A percentile compares a stretch with the other conserved stretches of the same genome.
These are phyloP conservation scores for Uncinocarpus reesii DNA, from an alignment of 2,329 filamentous ascomycete species.

Conservation along the genomic window DNA sequence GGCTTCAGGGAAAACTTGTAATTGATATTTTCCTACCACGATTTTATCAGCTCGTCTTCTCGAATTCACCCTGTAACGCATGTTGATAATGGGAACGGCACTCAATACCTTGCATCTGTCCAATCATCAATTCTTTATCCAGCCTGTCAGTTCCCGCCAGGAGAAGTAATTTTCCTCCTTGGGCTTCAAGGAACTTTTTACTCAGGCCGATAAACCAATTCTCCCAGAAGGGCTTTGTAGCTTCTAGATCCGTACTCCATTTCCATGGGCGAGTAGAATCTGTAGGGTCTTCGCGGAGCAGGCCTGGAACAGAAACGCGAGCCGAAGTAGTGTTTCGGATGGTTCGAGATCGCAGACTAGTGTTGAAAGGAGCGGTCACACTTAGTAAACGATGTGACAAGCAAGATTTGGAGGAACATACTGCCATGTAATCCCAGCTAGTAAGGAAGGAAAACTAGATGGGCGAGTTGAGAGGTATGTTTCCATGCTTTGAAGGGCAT, in stretches of 20 bases:
- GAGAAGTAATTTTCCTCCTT: constrained; percentile 72
- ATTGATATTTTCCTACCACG: constrained; percentile 65
- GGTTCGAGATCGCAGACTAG: constrained; percentile 64
- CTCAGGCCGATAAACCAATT: constrained; percentile 86
- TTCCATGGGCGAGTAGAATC: constrained; percentile 50
- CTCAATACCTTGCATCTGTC: constrained; percentile 93
- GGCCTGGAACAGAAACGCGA: constrained; percentile 70
- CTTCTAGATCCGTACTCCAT: constrained; percentile 76
- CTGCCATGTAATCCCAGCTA: constrained; percentile 88
- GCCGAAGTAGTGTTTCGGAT: constrained; percentile 77
- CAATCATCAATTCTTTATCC: constrained; percentile 86
- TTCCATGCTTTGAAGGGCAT: constrained; percentile 89
- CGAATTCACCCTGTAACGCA: neutral
- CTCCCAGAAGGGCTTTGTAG: constrained; percentile 86
- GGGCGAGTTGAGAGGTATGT: constrained; percentile 78
- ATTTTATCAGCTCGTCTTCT: neutral
- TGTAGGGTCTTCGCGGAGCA: constrained; percentile 47
- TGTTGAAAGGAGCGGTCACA: neutral
- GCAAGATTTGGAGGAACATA: constrained; percentile 24
- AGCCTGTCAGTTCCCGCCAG: constrained; percentile 82
- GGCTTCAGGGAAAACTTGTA: constrained; percentile 88
- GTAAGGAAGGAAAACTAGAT: constrained; percentile 61
- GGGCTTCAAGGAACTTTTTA: constrained; percentile 71
- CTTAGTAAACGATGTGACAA: neutral
- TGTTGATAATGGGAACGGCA: constrained; percentile 17